Conservation (phyloP, 805 yeast species). For the Ogataea ganodermae region DNA sequence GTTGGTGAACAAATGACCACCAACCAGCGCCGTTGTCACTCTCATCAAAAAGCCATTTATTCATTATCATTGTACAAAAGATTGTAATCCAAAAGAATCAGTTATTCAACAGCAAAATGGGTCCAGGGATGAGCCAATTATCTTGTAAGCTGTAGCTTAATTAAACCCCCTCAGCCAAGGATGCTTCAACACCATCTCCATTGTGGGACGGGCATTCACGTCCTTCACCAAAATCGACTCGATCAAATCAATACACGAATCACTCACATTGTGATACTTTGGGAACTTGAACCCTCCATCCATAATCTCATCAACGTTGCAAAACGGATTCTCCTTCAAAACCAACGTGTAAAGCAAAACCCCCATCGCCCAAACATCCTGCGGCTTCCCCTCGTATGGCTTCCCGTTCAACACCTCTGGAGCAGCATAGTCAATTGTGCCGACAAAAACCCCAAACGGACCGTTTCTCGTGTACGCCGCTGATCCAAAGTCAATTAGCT, state of each 20-base stretch:
- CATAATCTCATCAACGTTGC: slow-evolving; percentile 92
- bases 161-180: slow-evolving; percentile 56
- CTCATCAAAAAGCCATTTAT: not conserved
- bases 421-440: slow-evolving; percentile 96
- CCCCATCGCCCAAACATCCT: slow-evolving; percentile 97
- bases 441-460: slow-evolving; percentile 96
- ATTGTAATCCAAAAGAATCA: not conserved
- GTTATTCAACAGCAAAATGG: not conserved
- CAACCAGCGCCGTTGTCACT: too few relatives aligned
- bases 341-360: slow-evolving; percentile 84
- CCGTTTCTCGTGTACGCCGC: slow-evolving; percentile 90
- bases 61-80: not conserved
- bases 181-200: slow-evolving; percentile 68
- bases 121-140: too few relatives aligned
- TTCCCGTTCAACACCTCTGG: slow-evolving; percentile 92
- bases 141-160: slow-evolving; percentile 9
- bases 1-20: slow-evolving; percentile 30
- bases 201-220: slow-evolving; percentile 66
- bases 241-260: slow-evolving; percentile 61
- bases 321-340: slow-evolving; percentile 93
- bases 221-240: slow-evolving; percentile 68
- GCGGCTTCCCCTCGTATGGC: slow-evolving; percentile 89
- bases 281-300: slow-evolving; percentile 84
- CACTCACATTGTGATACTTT: slow-evolving; percentile 51
- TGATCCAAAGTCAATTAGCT: slow-evolving; percentile 92